Evolutionary conservation across 345 rosid species (phyloP), one percentile per base, ranked within the genome.

Genomic region (Pelargonium nanum): DNA sequence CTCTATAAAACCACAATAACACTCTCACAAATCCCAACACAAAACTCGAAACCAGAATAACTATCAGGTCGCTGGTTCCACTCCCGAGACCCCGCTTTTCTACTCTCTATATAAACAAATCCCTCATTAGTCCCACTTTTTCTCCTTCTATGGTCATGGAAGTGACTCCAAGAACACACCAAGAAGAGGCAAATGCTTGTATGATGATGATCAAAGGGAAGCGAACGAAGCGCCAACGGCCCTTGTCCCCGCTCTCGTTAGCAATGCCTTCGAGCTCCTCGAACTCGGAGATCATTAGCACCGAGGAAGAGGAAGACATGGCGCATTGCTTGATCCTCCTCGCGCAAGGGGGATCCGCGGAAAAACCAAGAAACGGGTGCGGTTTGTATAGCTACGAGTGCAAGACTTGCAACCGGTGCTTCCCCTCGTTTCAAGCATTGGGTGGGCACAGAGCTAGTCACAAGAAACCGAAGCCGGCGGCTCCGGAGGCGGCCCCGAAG

Each of bases 371-470:
- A 28, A 28, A 28, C 32, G 4, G 32, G 7, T 28, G 32, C 34
- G 74, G 78, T 19, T 50, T 61, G 4, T 65, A 77, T 19, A 79
- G 75, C 19, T 88, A 80, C 51, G 77, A 76, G 67, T 94, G 99
- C 83, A 90, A 81, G 70, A 90, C 99, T 0, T 93, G 99, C 71
- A 69, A 77, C 70, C 76, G 88, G 57, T 74, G 85, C 55, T 94
- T 94, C 61, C 78, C 85, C 0, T 88, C 97, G 2, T 94, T 94
- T 62, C 99, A 94, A 72, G 99, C 99, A 1, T 74, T 94, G 22
- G 96, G 99, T 7, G 97, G 99, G 2, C 97, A 94, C 59, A 68
- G 90, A 65, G 85, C 97, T 4, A 88, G 96, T 66, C 99, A 94
- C 74, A 88, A 84, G 87, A 94, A 88, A 67, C 84, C 83, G 0